Evolutionary conservation across 805 yeast species (phyloP), one percentile per base, ranked within the genome.

Genomic region (Cephaloascus albidus): DNA sequence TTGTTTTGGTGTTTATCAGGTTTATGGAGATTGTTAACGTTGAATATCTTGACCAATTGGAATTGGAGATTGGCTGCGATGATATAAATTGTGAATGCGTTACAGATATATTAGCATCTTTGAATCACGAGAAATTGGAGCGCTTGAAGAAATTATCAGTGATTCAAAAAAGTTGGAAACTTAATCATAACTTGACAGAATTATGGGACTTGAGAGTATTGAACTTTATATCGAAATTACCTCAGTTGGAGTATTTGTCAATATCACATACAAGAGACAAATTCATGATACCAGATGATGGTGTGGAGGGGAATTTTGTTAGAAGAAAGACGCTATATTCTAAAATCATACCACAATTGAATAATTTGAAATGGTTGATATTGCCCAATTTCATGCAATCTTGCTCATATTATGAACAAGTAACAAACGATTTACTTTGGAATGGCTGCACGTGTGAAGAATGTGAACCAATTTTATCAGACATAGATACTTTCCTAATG

Each of bases 401-500:
- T 0, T 59, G 80, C 17, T 64, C 86, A 0, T 74, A 85, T 44
- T 84, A 82, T 52, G 94, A 84, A 46, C 80, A 79, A 40, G 53
- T 80, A 4, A 76, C 78, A 52, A 81, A 85, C 36, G 83, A 80
- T 44, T 45, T 84, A 38, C 54, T 84, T 18, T 84, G 90, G 89
- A 83, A 82, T 51, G 90, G 90, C 0, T 83, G 90, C 54, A 69
- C 68, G 31, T 84, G 94, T 52, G 43, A 46, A 1, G 73, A 68
- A 45, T 84, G 94, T 49, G 40, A 41, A 3, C 58, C 60, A 12
- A 62, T 61, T 33, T 55, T 83, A 18, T 70, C 70, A 0, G 45
- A 71, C 10, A 63, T 78, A 37, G 94, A 84, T 47, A 65, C 71
- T 14, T 82, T 69, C 46, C 54, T 83, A 36, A 71, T 79, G 70